A percentile compares a stretch with the other conserved stretches of the same genome.
phyloP scores from a whole-genome alignment of 140 eudicot species.

The Erigeron philadelphicus region DNA sequence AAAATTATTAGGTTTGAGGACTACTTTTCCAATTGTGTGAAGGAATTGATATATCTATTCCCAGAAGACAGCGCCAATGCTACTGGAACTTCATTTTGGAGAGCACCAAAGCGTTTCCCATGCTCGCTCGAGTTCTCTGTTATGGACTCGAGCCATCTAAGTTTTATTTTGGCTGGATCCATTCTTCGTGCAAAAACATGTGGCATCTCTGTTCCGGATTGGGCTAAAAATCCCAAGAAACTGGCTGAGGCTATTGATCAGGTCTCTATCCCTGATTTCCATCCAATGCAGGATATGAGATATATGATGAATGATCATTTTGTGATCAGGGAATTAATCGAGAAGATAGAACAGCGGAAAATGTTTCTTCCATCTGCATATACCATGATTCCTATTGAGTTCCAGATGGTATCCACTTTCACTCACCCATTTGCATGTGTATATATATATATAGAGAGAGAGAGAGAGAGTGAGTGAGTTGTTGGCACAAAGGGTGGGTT shows the following conservation, averaged over 20 bases:
- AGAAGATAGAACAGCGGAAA: conserved; percentile 49
- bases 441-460: too few species aligned
- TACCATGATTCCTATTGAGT: conserved; percentile 78
- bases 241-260: conserved; percentile 60
- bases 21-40: conserved; percentile 66
- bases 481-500: too few species aligned
- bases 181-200: conserved; percentile 73
- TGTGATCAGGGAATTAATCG: conserved; percentile 48
- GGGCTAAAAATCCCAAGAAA: conserved; percentile 56
- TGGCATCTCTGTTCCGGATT: conserved; percentile 71
- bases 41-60: conserved; percentile 62
- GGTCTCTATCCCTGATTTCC: conserved; percentile 62
- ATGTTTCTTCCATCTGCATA: conserved; percentile 43
- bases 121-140: conserved; percentile 59
- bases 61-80: conserved; percentile 69
- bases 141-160: conserved; percentile 60
- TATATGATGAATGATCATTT: conserved; percentile 69
- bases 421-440: neutral
- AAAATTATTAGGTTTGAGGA: conserved; percentile 61
- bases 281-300: conserved; percentile 63
- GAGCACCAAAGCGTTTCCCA: conserved; percentile 52
- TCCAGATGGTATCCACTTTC: conserved; percentile 55
- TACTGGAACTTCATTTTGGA: conserved; percentile 72
- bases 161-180: conserved; percentile 57
- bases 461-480: too few species aligned